Evolutionary conservation across 1,284 basidiomycete species (phyloP).

Genomic region (Meira miltonrushii): DNA sequence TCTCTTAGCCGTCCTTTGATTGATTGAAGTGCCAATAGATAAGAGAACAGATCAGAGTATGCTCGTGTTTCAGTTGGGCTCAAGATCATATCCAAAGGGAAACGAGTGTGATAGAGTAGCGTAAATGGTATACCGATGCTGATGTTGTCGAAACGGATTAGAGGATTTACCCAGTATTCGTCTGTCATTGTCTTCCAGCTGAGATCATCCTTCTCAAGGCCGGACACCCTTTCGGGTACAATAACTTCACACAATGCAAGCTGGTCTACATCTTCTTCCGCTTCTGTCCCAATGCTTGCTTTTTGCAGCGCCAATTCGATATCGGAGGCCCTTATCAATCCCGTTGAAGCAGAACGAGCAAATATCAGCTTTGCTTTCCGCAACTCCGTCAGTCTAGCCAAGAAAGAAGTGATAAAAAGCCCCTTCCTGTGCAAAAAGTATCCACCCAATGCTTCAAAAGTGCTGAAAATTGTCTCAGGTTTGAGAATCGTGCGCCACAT

Average conservation of each 20-base stretch:
- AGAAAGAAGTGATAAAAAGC: conserved; percentile 70
- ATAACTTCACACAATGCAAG: conserved; percentile 25
- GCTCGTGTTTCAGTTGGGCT: conserved; percentile 67
- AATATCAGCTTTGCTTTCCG: conserved; percentile 54
- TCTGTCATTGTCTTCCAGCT: not conserved
- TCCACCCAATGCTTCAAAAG: conserved; percentile 61
- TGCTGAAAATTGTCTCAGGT: conserved; percentile 70
- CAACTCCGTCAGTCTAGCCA: conserved; percentile 65
- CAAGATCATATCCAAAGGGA: conserved; percentile 84
- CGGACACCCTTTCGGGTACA: conserved; percentile 9
- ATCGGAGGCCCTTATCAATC: conserved; percentile 28
- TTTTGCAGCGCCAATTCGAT: conserved; percentile 31
- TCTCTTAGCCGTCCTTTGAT: conserved; percentile 71
- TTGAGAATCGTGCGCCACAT: conserved; percentile 83
- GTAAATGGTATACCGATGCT: conserved; percentile 28
- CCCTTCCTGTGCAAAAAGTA: conserved; percentile 76
- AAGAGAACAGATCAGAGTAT: conserved; percentile 74
- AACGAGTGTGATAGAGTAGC: conserved; percentile 52
- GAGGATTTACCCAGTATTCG: not conserved
- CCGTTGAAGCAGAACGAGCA: conserved; percentile 64
- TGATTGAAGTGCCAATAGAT: conserved; percentile 73
- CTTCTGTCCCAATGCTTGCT: conserved; percentile 28
- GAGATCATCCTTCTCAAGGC: not conserved
- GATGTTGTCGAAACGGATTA: conserved; percentile 29
- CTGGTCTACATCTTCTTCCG: conserved; percentile 30